These are phyloP conservation scores for Moringa oleifera DNA, from an alignment of 345 rosid genomes.

Conservation along the genomic window DNA sequence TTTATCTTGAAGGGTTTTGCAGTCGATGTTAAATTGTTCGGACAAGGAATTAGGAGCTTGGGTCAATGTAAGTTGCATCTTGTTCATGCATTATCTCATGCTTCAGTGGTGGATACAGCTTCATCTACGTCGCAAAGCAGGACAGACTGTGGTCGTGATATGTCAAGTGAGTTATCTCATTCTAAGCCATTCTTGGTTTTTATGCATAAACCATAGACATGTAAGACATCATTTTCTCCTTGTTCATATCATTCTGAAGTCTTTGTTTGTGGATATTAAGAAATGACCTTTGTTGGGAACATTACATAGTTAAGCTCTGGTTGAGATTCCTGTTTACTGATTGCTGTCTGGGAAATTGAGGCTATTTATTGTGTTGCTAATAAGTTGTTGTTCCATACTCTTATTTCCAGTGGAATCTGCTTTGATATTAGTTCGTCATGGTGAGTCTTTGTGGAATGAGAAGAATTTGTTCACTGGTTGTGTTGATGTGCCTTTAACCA, in stretches of 20 bases:
- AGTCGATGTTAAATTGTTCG: slow-evolving; percentile 4
- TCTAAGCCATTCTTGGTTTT: neutral
- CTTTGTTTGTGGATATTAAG: neutral
- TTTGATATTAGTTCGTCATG: slow-evolving; percentile 66
- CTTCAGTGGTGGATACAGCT: slow-evolving; percentile 12
- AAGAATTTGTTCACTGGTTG: slow-evolving; percentile 81
- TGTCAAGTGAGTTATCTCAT: slow-evolving; percentile 11
- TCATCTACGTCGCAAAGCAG: slow-evolving; percentile 1
- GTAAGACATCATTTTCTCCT: too few species aligned
- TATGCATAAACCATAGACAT: neutral
- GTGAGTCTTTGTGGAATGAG: slow-evolving; percentile 79
- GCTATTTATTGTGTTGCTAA: neutral
- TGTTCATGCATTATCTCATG: slow-evolving; percentile 7
- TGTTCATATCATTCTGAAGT: neutral
- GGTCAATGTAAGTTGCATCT: slow-evolving; percentile 5
- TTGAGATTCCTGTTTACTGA: neutral
- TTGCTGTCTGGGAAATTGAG: neutral
- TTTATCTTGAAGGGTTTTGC: slow-evolving; percentile 15
- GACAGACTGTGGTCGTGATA: slow-evolving; percentile 1
- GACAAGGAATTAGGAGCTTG: slow-evolving; percentile 6
- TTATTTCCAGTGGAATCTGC: slow-evolving; percentile 51
- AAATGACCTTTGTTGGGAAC: neutral
- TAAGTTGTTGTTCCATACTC: neutral
- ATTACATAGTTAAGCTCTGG: neutral
- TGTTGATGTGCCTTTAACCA: slow-evolving; percentile 71